Base-by-base conservation (phyloP, 306 rosid genomes). In the Cotoneaster glaucophyllus region DNA sequence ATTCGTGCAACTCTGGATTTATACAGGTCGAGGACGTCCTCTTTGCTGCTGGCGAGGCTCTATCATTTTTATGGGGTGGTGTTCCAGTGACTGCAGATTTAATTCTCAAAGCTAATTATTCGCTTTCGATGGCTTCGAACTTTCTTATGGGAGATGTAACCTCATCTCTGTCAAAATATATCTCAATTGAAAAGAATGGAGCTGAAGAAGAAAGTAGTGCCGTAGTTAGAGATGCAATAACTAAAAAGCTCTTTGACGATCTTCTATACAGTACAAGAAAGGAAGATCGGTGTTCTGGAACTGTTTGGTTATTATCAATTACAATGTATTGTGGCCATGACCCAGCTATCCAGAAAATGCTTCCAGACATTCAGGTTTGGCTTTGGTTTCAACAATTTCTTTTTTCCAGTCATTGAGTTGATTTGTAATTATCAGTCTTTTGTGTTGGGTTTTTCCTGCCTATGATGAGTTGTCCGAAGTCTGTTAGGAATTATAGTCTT, bases 231-330 rank as follows among this genome's bases (percentile, higher is more conserved):
- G 96, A 92, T 74, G 86, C 88, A 56, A 87, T 95, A 76, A 75
- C 85, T 76, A 90, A 82, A 85, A 95, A 89, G 86, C 93, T 95
- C 77, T 95, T 95, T 77, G 97, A 92, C 45, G 88, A 65, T 78
- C 96, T 95, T 78, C 81, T 95, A 73, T 95, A 87, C 86, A 95
- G 98, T 75, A 86, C 87, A 81, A 87, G 97, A 85, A 95, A 95
- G 86, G 98, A 95, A 83, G 98, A 95, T 79, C 90, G 98, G 68
- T 95, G 98, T 88, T 89, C 96, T 13, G 98, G 98, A 85, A 86
- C 97, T 63, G 98, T 95, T 75, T 95, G 96, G 97, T 85, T 95
- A 21, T 84, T 92, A 71, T 95, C 98, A 80, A 90, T 95, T 77
- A 84, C 92, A 74, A 95, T 90, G 90, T 92, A 95, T 80, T 90